Evolutionary conservation across 352 stramenopile species (phyloP), one percentile per base, ranked within the genome.

Genomic region (Phytophthora hybrid): DNA sequence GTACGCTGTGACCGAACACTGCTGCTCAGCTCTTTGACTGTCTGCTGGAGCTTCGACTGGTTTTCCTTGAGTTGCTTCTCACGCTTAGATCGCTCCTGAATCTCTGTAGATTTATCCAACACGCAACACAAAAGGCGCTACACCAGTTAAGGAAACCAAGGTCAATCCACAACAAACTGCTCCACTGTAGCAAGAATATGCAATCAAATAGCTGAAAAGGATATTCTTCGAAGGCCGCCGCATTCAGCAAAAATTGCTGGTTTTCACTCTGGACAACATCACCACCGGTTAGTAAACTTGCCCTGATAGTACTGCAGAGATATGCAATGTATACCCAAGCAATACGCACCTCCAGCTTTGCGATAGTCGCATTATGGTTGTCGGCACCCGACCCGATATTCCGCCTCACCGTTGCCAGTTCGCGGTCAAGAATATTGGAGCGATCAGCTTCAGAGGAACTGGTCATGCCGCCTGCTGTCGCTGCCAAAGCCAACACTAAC

Each of bases 201-300:
- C 62, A 53, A 46, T 55, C 31, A 60, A 66, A n/a, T 21, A 58
- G 66, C 71, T 74, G 53, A 59, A 80, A 85, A 91, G 83, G 86
- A 94, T 93, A 92, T 93, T 95, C 85, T 94, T 95, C 88, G 59
- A 95, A 92, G 47, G 88, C 85, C 5, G 86, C 88, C 10, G 87
- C 88, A 47, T 94, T 93, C 60, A 94, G 71, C 77, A 95, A 66
- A 51, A 92, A 93, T 72, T 95, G 83, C 77, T 94, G 85, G 64
- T 95, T 95, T 76, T 95, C 88, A 74, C 74, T 88, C 85, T 90
- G n/a, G 7, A 54, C 14, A 54, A 66, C 16, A 47, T 9, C 47
- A 29, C 18, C 19, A 29, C 13, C 13, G 16, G 14, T 49, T 19
- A 49, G 14, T 14, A 49, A 21, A 4, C 8, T 44, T 18, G 26